Conservation (phyloP, 1,284 basidiomycete genomes). For the Cystobasidium pallidum region DNA sequence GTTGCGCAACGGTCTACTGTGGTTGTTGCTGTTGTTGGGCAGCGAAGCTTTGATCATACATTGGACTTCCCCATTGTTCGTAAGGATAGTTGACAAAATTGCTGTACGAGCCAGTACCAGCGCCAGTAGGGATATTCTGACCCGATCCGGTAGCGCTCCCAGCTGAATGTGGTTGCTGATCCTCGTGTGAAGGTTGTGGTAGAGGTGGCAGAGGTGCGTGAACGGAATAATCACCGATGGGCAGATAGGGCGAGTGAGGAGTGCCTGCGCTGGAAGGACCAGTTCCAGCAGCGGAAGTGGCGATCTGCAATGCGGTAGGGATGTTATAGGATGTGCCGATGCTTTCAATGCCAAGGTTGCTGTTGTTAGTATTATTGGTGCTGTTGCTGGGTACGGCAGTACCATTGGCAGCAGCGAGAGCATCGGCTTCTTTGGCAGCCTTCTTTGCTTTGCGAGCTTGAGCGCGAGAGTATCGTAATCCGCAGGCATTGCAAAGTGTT, state of each 20-base stretch:
- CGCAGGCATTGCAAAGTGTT: conserved; percentile 84
- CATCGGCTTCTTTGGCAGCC: conserved; percentile 31
- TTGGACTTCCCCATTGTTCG: conserved; percentile 35
- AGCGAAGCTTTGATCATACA: conserved; percentile 26
- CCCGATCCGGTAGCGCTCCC: conserved; percentile 17
- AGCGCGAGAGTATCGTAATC: conserved; percentile 63
- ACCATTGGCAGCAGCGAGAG: neutral
- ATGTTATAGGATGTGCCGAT: conserved; percentile 23
- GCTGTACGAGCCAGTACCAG: conserved; percentile 19
- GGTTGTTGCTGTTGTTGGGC: conserved; percentile 29
- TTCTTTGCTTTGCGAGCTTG: conserved; percentile 44
- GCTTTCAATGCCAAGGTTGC: neutral
- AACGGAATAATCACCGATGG: conserved; percentile 37
- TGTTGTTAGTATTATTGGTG: neutral
- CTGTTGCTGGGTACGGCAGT: neutral
- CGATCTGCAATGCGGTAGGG: conserved; percentile 24
- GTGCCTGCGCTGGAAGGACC: conserved; percentile 11
- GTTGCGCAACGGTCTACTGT: neutral
- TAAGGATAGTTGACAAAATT: conserved; percentile 32
- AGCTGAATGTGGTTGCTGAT: conserved; percentile 10
- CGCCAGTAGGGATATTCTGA: conserved; percentile 25
- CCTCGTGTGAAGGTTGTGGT: conserved; percentile 22
- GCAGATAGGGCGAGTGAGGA: conserved; percentile 34
- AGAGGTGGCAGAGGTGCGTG: conserved; percentile 34
- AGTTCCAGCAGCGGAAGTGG: neutral